Conservation (phyloP, 2,329 filamentous ascomycete species). For the Hymenoscyphus repandus region DNA sequence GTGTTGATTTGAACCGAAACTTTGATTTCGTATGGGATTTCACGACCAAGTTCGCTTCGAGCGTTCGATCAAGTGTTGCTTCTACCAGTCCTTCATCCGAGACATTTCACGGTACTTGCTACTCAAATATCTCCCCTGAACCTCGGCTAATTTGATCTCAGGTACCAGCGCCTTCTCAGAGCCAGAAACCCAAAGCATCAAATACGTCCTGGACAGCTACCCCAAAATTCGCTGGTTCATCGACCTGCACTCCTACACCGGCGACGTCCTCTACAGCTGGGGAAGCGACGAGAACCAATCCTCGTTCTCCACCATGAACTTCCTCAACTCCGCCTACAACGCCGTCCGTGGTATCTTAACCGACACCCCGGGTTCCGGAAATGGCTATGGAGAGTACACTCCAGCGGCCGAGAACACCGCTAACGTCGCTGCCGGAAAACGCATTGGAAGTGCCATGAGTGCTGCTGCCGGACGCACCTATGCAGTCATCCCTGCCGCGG, state of each 20-base stretch:
- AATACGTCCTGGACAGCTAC: conserved; percentile 46
- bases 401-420: conserved; percentile 33
- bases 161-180: conserved; percentile 49
- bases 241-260: conserved; percentile 51
- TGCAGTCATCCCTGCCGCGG: conserved; percentile 34
- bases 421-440: conserved; percentile 31
- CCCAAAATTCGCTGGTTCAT: conserved; percentile 50
- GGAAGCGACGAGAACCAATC: conserved; percentile 50
- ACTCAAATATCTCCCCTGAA: neutral
- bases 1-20: conserved; percentile 52
- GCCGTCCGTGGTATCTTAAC: conserved; percentile 43
- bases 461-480: conserved; percentile 36
- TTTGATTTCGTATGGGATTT: conserved; percentile 55
- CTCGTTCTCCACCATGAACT: conserved; percentile 42
- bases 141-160: conserved; percentile 7
- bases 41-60: conserved; percentile 36
- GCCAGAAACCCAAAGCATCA: conserved; percentile 50
- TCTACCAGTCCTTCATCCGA: conserved; percentile 40
- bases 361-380: conserved; percentile 30
- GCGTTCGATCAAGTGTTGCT: conserved; percentile 35
- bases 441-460: conserved; percentile 38
- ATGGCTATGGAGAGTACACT: conserved; percentile 42
- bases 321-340: conserved; percentile 47
- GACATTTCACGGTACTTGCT: conserved; percentile 37
- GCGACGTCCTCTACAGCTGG: conserved; percentile 51